Conservation (phyloP, 805 yeast species). For the Candida boleticola region DNA sequence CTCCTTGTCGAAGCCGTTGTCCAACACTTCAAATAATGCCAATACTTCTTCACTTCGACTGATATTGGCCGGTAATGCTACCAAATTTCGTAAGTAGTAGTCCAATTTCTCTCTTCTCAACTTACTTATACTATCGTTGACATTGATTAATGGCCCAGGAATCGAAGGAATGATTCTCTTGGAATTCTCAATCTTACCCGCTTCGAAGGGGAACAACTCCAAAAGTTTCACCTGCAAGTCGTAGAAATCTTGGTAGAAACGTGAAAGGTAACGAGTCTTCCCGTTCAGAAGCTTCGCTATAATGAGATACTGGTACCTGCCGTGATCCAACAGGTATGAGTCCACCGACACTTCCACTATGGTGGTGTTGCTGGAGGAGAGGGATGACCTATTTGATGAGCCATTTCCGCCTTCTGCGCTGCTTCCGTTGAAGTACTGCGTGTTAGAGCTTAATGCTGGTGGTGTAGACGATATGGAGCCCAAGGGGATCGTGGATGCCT, state of each 20-base stretch:
- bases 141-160: conserved; percentile 93
- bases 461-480: conserved; percentile 40
- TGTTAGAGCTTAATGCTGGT: conserved; percentile 32
- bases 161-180: conserved; percentile 86
- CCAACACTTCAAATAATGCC: conserved; percentile 64
- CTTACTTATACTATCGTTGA: conserved; percentile 67
- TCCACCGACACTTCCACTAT: conserved; percentile 73
- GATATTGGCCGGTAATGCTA: conserved; percentile 73
- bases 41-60: conserved; percentile 67
- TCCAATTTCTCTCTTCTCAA: conserved; percentile 55
- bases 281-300: conserved; percentile 67
- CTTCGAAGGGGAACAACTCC: conserved; percentile 86
- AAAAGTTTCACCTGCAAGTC: conserved; percentile 84
- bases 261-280: conserved; percentile 65
- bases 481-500: conserved; percentile 80
- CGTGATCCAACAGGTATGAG: conserved; percentile 74
- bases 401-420: conserved; percentile 1
- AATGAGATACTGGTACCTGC: conserved; percentile 85
- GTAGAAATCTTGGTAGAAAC: conserved; percentile 94
- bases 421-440: conserved; percentile 29
- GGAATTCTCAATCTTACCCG: conserved; percentile 77
- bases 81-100: conserved; percentile 52
- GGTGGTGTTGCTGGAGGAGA: conserved; percentile 29
- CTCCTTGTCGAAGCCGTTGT: conserved; percentile 61
- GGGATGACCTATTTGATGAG: conserved; percentile 28